Percentiles rank a stretch among this genome's conserved stretches.
phyloP scores from a whole-genome alignment of 805 yeast species.

The Candida ortonii region DNA sequence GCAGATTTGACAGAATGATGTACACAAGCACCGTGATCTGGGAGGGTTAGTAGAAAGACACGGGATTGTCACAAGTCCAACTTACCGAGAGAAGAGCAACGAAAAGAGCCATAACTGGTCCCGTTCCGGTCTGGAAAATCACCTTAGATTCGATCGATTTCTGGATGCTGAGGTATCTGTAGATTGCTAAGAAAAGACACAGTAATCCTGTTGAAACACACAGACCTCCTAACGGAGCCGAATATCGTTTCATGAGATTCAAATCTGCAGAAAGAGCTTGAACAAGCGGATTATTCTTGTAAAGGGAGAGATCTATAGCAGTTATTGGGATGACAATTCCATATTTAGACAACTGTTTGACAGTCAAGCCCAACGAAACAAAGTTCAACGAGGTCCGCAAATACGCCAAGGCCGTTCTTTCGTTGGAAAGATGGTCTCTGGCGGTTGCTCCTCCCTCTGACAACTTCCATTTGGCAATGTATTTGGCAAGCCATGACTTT shows the following conservation, averaged over 20 bases:
- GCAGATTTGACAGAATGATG: no score
- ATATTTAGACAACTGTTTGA: conserved; percentile 50
- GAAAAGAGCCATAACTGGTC: conserved; percentile 41
- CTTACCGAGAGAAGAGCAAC: conserved; percentile 35
- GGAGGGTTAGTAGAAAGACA: conserved; percentile 2
- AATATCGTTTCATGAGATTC: conserved; percentile 13
- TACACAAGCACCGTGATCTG: conserved; percentile 1
- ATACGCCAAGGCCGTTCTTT: conserved; percentile 61
- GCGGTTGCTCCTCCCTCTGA: conserved; percentile 54
- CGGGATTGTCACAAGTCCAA: conserved; percentile 8
- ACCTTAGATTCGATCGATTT: conserved; percentile 34
- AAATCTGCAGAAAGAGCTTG: conserved; percentile 10
- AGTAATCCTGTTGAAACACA: conserved; percentile 43
- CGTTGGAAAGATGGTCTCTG: conserved; percentile 61
- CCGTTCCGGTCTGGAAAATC: conserved; percentile 26
- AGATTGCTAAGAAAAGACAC: conserved; percentile 41
- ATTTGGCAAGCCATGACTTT: not conserved
- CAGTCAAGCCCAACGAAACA: conserved; percentile 51
- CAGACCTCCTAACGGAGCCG: conserved; percentile 26
- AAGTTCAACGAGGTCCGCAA: conserved; percentile 52
- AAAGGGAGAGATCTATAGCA: conserved; percentile 3
- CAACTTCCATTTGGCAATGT: no score
- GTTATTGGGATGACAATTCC: conserved; percentile 18
- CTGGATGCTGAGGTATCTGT: conserved; percentile 46
- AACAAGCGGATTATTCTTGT: conserved; percentile 5